Evolutionary conservation across 345 rosid species (phyloP).

Genomic region (Aegle marmelos): DNA sequence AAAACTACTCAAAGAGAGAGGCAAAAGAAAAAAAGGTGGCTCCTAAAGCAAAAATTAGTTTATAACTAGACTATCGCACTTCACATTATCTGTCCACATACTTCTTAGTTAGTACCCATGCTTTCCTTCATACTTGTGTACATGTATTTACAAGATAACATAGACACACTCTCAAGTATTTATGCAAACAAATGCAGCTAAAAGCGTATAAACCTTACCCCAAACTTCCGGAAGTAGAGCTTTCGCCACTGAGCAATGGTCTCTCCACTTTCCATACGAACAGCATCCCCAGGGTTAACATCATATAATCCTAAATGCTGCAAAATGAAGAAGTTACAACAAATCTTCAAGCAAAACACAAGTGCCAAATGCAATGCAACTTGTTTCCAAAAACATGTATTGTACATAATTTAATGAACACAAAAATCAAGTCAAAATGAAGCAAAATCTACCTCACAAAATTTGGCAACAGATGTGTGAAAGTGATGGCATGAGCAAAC

Average conservation of each 20-base stretch:
- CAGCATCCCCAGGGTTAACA: conserved; percentile 48
- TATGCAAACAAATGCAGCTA: neutral
- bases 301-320: conserved; percentile 48
- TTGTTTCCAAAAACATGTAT: neutral
- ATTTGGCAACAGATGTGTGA: conserved; percentile 48
- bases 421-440: neutral
- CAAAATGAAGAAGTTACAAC: conserved; percentile 12
- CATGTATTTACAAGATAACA: conserved; percentile 1
- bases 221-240: conserved; percentile 40
- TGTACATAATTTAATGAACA: neutral
- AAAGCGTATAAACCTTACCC: conserved; percentile 38
- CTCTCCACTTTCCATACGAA: conserved; percentile 49
- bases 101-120: neutral
- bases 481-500: conserved; percentile 50
- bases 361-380: neutral
- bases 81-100: neutral
- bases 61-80: neutral
- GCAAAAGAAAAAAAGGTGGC: neutral
- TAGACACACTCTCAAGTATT: neutral
- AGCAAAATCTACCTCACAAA: conserved; percentile 46
- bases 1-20: no score
- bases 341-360: neutral
- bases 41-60: neutral
- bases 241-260: conserved; percentile 49
- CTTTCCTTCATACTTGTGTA: neutral